Evolutionary conservation across 257 asterid species (phyloP).

Genomic region (Petrea volubilis): DNA sequence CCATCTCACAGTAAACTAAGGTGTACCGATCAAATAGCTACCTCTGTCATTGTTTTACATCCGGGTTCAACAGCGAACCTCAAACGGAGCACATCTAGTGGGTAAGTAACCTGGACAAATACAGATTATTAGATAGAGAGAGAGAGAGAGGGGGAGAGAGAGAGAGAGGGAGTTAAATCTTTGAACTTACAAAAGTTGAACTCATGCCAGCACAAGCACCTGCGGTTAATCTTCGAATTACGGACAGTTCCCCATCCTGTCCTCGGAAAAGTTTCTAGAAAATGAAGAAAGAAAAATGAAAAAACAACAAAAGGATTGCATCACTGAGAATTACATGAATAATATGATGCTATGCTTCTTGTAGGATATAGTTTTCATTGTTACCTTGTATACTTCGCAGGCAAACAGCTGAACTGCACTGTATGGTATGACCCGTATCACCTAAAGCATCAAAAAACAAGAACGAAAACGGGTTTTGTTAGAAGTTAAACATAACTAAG

Average conservation of each 20-base stretch:
- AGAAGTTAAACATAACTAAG: background rate
- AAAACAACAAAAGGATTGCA: background rate
- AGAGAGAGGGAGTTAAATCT: background rate
- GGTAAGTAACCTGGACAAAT: conserved; percentile 66
- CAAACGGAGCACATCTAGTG: conserved; percentile 75
- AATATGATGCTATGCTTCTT: background rate
- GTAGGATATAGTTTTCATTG: conserved; percentile 11
- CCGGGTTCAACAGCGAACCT: conserved; percentile 88
- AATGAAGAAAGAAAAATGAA: conserved; percentile 22
- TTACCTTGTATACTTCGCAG: conserved; percentile 88
- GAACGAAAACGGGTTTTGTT: background rate
- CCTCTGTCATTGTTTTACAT: conserved; percentile 72
- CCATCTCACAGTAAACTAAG: background rate
- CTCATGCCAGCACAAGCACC: conserved; percentile 99
- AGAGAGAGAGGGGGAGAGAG: background rate
- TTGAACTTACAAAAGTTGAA: conserved; percentile 93
- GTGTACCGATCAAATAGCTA: conserved; percentile 20
- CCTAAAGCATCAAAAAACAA: conserved; percentile 42
- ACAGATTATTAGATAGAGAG: conserved; percentile 6
- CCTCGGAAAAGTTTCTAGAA: conserved; percentile 60
- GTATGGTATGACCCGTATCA: conserved; percentile 83
- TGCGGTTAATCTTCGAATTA: conserved; percentile 93
- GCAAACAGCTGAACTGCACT: conserved; percentile 90
- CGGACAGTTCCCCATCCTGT: conserved; percentile 78
- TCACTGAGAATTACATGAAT: background rate